Base-by-base conservation (phyloP, 164 flowering plant species). In the Kingdonia uniflora region DNA sequence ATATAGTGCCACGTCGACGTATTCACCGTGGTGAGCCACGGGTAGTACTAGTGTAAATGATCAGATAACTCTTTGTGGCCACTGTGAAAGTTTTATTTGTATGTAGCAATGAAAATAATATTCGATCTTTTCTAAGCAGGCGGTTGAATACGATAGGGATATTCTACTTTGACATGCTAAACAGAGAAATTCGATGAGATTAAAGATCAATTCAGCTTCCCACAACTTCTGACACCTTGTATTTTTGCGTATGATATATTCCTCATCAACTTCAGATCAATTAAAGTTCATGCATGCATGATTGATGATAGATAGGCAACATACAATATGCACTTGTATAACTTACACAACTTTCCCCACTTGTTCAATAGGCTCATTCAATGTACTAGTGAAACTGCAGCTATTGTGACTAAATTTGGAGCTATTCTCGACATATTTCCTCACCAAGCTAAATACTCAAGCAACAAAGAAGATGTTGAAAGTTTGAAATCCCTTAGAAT, bases 131-230 rank as follows among this genome's bases (percentile, higher is more conserved):
- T 41, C 16, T 1, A 41, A 41, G 44, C 44, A 41, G 17, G n/a
- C n/a, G 4, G 51, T 62, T 14, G 62, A 70, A 26, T 66, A 62
- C 23, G 70, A 56, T 20, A 54, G 56, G 11, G 51, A 52, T 21
- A 66, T 67, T 0, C 67, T 65, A 11, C 33, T 70, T 48, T 58
- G 70, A 19, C 70, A 69, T 41, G 65, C 67, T 38, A 54, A 17
- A 70, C 70, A 4, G 70, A 70, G 33, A 70, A 70, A 23, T 65
- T 65, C 22, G 70, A 70, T 44, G 74, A 70, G 55, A 52, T 53
- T 29, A 66, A 70, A 56, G 61, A 59, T 5, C 46, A 42, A 46
- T 54, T 63, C 39, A 41, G 68, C 12, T 63, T 60, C 22, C 70
- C 68, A 8, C 68, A 63, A 15, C 59, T 70, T 62, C 49, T 70